Evolutionary conservation across 371 early-diverging fungal genomes (phyloP), one percentile per base, ranked within the genome.

Genomic region (Mucor ambiguus): DNA sequence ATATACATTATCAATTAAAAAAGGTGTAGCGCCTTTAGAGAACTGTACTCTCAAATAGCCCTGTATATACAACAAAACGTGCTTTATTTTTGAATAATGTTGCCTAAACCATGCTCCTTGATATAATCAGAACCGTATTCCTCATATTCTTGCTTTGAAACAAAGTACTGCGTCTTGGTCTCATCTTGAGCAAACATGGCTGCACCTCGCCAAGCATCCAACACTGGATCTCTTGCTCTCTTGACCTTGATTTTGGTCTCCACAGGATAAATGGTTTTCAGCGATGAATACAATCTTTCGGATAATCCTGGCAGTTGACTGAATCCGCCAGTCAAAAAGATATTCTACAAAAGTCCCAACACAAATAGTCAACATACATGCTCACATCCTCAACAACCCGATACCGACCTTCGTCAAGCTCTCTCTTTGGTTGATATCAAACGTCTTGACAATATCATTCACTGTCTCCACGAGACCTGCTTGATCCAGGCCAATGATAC

Each of bases 171-270:
- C 22, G 66, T 56, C 70, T 85, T 85, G 0, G 33, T 33, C 12
- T 68, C 41, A 43, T 78, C 67, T 30, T 68, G 64, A 26, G 79
- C 76, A 60, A 83, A 71, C 73, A 84, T 79, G 26, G 95, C 90
- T 0, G 96, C 96, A 10, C 96, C 96, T 4, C 76, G 79, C 96
- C 96, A 96, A 11, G 92, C 93, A 74, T 95, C 96, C 52, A 89
- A 67, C 57, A 87, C 44, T 22, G 94, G 91, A 73, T 95, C 85
- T 1, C 74, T 70, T 0, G 96, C 96, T 16, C 73, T 74, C 22
- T 82, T 77, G 9, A 95, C 87, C 10, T 73, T 66, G 49, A 93
- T 76, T 1, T 69, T 29, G 10, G 90, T 82, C 22, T 85, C 81
- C 3, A 77, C 85, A 2, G 95, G 93, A 58, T 87, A 79, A 24